Base-by-base conservation (phyloP, 441 rosid genomes). In the Viola pubescens region DNA sequence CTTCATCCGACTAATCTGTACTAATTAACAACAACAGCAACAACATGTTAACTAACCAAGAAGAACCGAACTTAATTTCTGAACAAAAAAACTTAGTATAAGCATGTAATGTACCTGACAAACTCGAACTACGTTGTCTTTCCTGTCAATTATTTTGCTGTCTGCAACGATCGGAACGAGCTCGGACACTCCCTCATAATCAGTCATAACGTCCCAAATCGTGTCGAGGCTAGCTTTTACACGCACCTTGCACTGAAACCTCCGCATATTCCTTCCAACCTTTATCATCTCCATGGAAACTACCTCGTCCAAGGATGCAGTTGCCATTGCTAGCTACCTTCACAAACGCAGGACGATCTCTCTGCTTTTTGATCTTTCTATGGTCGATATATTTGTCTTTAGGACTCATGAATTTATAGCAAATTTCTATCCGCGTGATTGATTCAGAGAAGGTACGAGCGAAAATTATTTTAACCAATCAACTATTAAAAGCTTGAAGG, bases 101-200 rank as follows among this genome's bases (percentile, higher is more conserved):
- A 39, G 13, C 42, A 5, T 7, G n/a, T 1, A 41, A 53, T 8
- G 13, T 62, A 83, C 98, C 94, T 91, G 95, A 56, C 57, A 85
- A 6, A 91, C 73, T 42, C 95, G 81, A 69, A 77, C 88, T 61
- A 77, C 83, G 16, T 85, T 89, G 52, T 78, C 86, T 50, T 80
- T 81, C 73, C 81, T 87, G 65, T 91, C 91, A 12, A 91, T 74
- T 75, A 91, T 70, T 73, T 82, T 67, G 75, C 91, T 85, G 56
- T 85, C 87, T 9, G 85, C 94, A 37, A 92, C 91, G 0, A 85
- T 81, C 0, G 97, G 95, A 37, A 85, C 74, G 76, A 83, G 73
- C 65, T 89, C 95, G 3, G 83, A 80, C 73, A 91, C 26, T 59
- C 78, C 79, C 77, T 91, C 98, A 56, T 91, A 89, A 68, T 82